Percentiles rank a stretch among this genome's conserved stretches.
These are phyloP conservation scores for Theileria luwenshuni DNA, from an alignment of 169 alveolate species.

Conservation along the genomic window DNA sequence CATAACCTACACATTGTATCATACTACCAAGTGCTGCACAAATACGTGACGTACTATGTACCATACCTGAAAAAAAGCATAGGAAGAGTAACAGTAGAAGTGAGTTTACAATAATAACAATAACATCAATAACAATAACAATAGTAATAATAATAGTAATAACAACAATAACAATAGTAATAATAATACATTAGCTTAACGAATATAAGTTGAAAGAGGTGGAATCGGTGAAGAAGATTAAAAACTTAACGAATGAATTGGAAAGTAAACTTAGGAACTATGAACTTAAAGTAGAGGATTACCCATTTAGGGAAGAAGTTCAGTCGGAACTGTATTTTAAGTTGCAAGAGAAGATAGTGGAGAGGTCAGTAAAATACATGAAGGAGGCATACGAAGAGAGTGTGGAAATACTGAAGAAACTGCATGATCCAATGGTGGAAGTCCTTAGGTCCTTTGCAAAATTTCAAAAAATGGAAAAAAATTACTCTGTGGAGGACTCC, in stretches of 20 bases:
- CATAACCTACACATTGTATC: slow-evolving; percentile 61
- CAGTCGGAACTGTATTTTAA: slow-evolving; percentile 22
- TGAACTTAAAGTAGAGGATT: slow-evolving; percentile 29
- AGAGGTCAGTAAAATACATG: slow-evolving; percentile 18
- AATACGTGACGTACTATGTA: slow-evolving; percentile 38
- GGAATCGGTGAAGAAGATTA: slow-evolving; percentile 40
- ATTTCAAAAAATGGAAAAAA: slow-evolving; percentile 25
- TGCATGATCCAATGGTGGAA: slow-evolving; percentile 11
- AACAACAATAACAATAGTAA: background rate
- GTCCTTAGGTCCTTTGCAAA: slow-evolving; percentile 33
- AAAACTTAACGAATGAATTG: slow-evolving; percentile 22
- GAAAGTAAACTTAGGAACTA: slow-evolving; percentile 18
- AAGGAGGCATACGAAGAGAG: slow-evolving; percentile 25
- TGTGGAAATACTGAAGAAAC: background rate
- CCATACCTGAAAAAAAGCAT: slow-evolving; percentile 48
- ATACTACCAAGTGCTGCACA: slow-evolving; percentile 50
- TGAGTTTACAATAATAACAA: background rate
- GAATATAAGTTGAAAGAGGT: slow-evolving; percentile 43
- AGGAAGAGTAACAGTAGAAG: slow-evolving; percentile 30
- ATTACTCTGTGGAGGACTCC: slow-evolving; percentile 26
- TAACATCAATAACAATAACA: too few relatives aligned
- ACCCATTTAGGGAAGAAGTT: slow-evolving; percentile 38
- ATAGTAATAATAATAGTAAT: background rate
- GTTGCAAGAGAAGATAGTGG: slow-evolving; percentile 26
- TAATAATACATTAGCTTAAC: slow-evolving; percentile 18